Base-by-base conservation (phyloP, 805 yeast genomes). In the Tetrapisispora arboricola region DNA sequence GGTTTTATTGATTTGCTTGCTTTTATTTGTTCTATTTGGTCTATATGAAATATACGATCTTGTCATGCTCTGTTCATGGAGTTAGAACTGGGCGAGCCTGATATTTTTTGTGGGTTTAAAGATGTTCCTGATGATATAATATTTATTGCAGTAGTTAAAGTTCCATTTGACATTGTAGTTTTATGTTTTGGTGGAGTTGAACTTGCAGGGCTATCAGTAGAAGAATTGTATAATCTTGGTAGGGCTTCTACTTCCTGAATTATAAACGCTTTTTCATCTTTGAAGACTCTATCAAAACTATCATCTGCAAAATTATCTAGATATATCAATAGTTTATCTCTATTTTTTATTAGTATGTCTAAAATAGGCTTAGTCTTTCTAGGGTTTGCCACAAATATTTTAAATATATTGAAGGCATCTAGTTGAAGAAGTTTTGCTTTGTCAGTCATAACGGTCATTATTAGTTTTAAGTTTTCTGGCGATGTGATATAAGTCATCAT, bases 341-440 rank as follows among this genome's bases (percentile, higher is more conserved):
- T 77, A 61, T 92, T 92, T 56, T 88, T 87, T 35, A 79, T 75
- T 49, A 92, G 67, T 17, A 90, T 83, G 60, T 90, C 96, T 40
- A 73, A 64, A 2, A 92, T 78, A 7, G 80, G 76, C 58, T 80
- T 86, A 2, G 86, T 71, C 59, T 88, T 88, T 47, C 81, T 78
- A 5, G 98, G 98, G 61, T 92, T 92, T 4, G 96, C 97, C n/a
- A 87, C 87, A 62, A 92, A 86, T 30, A 88, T 83, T 64, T 90
- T 92, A 67, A 92, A 90, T 29, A 90, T 81, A 49, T 92, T 88
- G 57, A 92, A 92, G 4, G 95, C 87, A 60, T 92, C 97, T 41
- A 76, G 63, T 58, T 88, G 96, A 44, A 92, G 72, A 60, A 88
- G 88, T 55, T 82, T 84, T 47, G 94, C 85, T 62, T 82, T 84